These are phyloP conservation scores for Penicillium tannophilum DNA, from an alignment of 495 filamentous ascomycete genomes.

Conservation along the genomic window DNA sequence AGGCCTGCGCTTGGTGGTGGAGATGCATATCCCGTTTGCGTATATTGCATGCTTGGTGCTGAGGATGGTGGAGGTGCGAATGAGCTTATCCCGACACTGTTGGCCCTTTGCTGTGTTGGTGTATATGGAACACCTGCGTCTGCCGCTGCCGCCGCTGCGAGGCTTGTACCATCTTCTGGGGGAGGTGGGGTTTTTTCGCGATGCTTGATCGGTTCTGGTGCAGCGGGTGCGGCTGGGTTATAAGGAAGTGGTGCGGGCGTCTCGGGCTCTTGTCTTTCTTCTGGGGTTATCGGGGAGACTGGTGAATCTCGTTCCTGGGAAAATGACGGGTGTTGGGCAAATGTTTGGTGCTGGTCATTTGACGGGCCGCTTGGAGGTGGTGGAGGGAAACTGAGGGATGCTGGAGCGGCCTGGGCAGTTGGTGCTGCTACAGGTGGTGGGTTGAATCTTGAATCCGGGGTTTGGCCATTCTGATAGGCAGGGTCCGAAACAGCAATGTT, in stretches of 20 bases:
- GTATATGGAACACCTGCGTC: constrained; percentile 56
- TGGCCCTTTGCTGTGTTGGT: constrained; percentile 37
- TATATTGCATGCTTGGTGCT: constrained; percentile 27
- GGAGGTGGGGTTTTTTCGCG: constrained; percentile 91
- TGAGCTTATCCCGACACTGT: constrained; percentile 31
- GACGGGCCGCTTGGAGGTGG: constrained; percentile 48
- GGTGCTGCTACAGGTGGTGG: constrained; percentile 30
- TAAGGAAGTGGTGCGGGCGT: constrained; percentile 71
- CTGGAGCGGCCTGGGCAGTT: constrained; percentile 28
- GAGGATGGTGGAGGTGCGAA: constrained; percentile 29
- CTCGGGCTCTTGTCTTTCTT: constrained; percentile 44
- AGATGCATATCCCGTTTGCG: constrained; percentile 35
- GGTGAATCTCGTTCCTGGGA: constrained; percentile 12
- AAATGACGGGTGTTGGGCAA: constrained; percentile 5
- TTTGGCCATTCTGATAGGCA: constrained; percentile 58
- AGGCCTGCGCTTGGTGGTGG: constrained; percentile 42
- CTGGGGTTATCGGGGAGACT: constrained; percentile 19
- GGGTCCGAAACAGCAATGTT: constrained; percentile 72
- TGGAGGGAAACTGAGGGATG: constrained; percentile 32
- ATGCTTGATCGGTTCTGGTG: constrained; percentile 78
- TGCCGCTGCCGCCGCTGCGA: constrained; percentile 66
- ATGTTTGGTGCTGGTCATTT: constrained; percentile 25
- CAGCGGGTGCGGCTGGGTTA: constrained; percentile 85
- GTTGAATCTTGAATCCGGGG: constrained; percentile 47
- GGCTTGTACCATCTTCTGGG: constrained; percentile 70